Base-by-base conservation (phyloP, 345 rosid species). In the Citrus australasica region DNA sequence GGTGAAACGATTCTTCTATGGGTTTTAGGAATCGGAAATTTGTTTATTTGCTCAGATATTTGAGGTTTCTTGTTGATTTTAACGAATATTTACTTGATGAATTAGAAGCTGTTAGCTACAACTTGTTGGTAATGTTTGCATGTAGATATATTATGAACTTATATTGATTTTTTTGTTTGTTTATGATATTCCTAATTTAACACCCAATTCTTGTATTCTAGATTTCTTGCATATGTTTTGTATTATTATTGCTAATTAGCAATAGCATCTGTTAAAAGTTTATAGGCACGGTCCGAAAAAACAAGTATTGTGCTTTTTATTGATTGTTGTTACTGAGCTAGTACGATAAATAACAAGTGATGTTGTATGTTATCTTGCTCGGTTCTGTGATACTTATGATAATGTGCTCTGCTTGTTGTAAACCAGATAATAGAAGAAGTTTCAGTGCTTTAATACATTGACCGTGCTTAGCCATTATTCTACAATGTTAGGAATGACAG, bases 401-500 rank as follows among this genome's bases (percentile, higher is more conserved):
- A 1, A 25, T 58, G 58, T 64, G 30, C 10, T 64, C 37, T 62
- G 65, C 71, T 6, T 66, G 22, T 82, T 48, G 27, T 61, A 24
- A 30, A 25, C 8, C 65, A 30, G 73, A 53, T 69, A 30, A 21
- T 17, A 66, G 58, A 17, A 46, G 70, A 11, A 64, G 24, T 21
- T 76, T 33, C 69, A 27, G 9, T 46, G 51, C 17, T 46, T 13
- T 11, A 13, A 3, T 3, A 46, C 17, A 4, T 46, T 11, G 17
- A 46, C 5, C 1, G 17, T 13, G 51, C 51, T 46, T 17, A 46
- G 51, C 63, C 67, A 35, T 75, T 61, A 14, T 11, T 48, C 25
- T n/a, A 30, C 67, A 27, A 21, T 56, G 4, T 51, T 53, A 68
- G 35, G 78, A 63, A 95, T 95, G 98, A 91, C 86, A 83, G 88